Percentiles rank a stretch among this genome's conserved stretches.
Evolutionary conservation across 306 rosid species (phyloP).

Genomic region (Albizia julibrissin): DNA sequence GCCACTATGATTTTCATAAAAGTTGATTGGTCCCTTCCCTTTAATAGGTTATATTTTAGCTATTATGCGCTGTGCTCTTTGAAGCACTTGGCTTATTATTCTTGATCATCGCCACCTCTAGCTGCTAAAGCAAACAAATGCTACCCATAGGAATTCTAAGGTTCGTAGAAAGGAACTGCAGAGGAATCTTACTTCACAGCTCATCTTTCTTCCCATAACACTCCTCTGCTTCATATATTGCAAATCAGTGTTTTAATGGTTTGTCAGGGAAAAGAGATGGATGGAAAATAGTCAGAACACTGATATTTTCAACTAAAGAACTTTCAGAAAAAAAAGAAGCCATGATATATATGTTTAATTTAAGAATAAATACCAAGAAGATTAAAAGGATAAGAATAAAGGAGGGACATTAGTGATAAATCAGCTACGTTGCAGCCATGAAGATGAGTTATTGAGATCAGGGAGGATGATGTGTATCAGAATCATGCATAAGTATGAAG

Average conservation of each 20-base stretch:
- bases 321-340: not conserved
- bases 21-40: constrained; percentile 42
- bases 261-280: not conserved
- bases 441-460: constrained; percentile 33
- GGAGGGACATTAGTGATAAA: not conserved
- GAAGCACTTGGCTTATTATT: constrained; percentile 26
- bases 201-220: not conserved
- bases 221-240: too few species aligned
- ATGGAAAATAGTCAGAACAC: not conserved
- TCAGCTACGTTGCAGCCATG: constrained; percentile 21
- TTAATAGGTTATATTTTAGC: constrained; percentile 35
- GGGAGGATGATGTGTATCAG: not conserved
- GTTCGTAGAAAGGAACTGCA: not conserved
- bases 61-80: constrained; percentile 28
- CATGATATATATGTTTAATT: not conserved
- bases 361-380: constrained; percentile 13
- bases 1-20: constrained; percentile 44
- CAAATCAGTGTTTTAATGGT: not conserved
- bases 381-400: constrained; percentile 10
- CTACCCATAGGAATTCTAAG: not conserved
- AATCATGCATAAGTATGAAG: not conserved
- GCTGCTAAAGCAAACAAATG: constrained; percentile 2
- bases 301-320: not conserved
- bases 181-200: constrained; percentile 2
- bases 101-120: constrained; percentile 31